Base-by-base conservation (phyloP, 1,139 yeast species). In the Kodamaea alishanica region DNA sequence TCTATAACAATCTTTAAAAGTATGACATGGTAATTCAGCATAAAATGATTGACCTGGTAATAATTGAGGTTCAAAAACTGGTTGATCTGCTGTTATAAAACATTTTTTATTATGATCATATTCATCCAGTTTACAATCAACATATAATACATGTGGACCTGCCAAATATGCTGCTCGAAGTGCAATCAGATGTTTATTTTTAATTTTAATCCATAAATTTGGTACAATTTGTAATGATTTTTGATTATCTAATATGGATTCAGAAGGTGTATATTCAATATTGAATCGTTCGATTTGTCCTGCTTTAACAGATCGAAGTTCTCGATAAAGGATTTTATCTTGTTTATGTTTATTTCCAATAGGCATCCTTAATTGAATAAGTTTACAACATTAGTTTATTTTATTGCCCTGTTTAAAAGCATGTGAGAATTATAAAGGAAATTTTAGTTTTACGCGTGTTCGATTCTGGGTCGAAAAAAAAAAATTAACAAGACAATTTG, bases 131-230 rank as follows among this genome's bases (percentile, higher is more conserved):
- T 81, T 65, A 37, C 94, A 81, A 59, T 92, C 97, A 20, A 83
- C 92, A 53, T 90, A 92, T 2, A 92, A 58, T n/a, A 85, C 75
- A 54, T 79, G 90, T 0, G 98, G 98, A 0, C 97, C 98, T 31
- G 89, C 82, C 23, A 92, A 64, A 55, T 84, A 87, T 0, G 96
- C 96, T 0, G 97, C 96, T 34, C 97, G 63, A 50, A 86, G 63
- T 0, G 96, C 80, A 8, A 86, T 59, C 41, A 81, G 79, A 52
- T 88, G 96, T 5, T 69, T 70, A 58, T 92, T 92, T 50, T 79
- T 79, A 29, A 92, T 75, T 47, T 79, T 80, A 10, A 90, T 65
- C 79, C 81, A 84, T 10, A 71, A 49, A 33, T 52, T 61, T 3
- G 61, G 50, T 3, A 70, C 63, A 11, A 32, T 25, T 25, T 32